Evolutionary conservation across 345 rosid genomes (phyloP).

Genomic region (Raphanus sativus): DNA sequence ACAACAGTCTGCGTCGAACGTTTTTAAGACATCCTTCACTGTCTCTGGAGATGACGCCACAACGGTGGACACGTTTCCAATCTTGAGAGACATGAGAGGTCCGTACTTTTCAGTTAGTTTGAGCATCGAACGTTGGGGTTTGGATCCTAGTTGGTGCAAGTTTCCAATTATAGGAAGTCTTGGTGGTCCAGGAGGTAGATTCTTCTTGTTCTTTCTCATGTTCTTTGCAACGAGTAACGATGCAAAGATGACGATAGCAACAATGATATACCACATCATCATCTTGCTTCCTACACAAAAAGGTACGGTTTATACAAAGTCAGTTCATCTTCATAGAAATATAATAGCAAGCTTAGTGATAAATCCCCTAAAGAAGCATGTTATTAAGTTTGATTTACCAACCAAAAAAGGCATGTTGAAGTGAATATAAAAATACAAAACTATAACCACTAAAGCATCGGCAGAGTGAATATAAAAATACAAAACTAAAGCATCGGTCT

Average conservation of each 20-base stretch:
- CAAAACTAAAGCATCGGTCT: no score
- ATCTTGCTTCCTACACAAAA: background rate
- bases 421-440: background rate
- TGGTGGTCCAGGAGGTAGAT: background rate
- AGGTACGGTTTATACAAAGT: background rate
- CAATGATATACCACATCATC: background rate
- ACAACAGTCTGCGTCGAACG: background rate
- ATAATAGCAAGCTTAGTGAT: background rate
- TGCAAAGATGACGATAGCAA: background rate
- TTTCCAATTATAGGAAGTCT: background rate
- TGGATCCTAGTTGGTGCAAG: background rate
- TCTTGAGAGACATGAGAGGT: background rate
- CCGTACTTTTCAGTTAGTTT: background rate
- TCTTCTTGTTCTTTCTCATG: background rate
- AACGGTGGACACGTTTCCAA: background rate
- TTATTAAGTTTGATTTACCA: background rate
- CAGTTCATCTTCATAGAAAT: background rate
- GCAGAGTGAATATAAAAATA: no score
- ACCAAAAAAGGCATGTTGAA: background rate
- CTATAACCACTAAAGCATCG: background rate
- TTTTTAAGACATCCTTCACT: background rate
- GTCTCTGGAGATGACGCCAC: background rate
- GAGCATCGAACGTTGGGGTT: background rate
- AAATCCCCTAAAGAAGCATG: background rate
- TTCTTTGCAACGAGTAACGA: background rate